Evolutionary conservation across 768 basidiomycete species (phyloP).

Genomic region (Tulasnella sp.): DNA sequence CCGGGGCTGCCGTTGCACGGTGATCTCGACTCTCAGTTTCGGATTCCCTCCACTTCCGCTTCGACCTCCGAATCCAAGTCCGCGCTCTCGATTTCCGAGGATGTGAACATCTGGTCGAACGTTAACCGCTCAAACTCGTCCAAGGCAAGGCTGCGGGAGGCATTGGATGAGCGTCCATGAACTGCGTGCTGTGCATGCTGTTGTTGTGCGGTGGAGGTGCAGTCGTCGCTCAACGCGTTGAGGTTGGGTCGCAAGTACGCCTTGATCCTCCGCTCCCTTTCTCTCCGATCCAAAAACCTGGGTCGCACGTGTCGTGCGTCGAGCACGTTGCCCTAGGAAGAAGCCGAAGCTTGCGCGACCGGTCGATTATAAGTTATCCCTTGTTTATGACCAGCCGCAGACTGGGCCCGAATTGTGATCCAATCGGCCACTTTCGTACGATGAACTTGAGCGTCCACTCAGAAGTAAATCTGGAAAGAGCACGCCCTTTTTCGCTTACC

Average conservation of each 20-base stretch:
- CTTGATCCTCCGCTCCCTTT: slow-evolving; percentile 7
- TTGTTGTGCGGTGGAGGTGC: neutral
- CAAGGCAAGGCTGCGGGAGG: neutral
- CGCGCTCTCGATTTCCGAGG: neutral
- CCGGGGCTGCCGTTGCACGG: neutral
- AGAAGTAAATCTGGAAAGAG: too few relatives aligned
- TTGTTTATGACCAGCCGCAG: too few relatives aligned
- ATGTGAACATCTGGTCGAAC: slow-evolving; percentile 9
- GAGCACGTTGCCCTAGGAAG: too few relatives aligned
- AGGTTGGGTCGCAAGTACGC: neutral
- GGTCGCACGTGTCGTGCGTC: too few relatives aligned
- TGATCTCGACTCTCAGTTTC: neutral
- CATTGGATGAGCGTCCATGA: neutral
- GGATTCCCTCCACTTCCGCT: neutral
- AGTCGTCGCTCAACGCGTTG: neutral
- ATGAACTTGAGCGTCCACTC: too few relatives aligned
- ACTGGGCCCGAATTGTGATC: too few relatives aligned
- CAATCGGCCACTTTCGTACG: too few relatives aligned
- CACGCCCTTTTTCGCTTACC: too few relatives aligned
- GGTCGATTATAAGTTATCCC: too few relatives aligned
- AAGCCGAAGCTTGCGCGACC: too few relatives aligned
- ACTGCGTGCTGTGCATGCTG: neutral
- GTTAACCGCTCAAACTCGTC: slow-evolving; percentile 17
- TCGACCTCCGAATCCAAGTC: neutral
- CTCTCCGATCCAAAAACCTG: slow-evolving; percentile 1